Evolutionary conservation across 108 stramenopile genomes (phyloP).

Genomic region (Discostella pseudostelligera): DNA sequence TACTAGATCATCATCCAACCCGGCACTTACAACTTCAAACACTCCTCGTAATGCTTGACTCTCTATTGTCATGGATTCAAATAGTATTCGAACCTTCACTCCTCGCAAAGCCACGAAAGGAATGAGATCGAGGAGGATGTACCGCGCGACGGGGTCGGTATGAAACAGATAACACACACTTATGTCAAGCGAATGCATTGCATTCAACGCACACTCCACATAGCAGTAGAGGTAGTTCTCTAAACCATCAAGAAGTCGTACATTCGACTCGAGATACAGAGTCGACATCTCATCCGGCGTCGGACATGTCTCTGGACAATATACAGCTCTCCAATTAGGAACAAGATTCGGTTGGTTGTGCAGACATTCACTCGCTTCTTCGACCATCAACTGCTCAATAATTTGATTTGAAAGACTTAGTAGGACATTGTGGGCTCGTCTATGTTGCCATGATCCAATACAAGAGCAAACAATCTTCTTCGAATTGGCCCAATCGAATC

Average conservation of each 20-base stretch:
- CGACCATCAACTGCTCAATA: slow-evolving; percentile 14
- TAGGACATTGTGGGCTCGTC: slow-evolving; percentile 7
- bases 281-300: slow-evolving; percentile 6
- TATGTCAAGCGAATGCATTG: slow-evolving; percentile 7
- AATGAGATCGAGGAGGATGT: slow-evolving; percentile 33
- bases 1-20: neutral
- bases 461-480: slow-evolving; percentile 8
- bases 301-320: slow-evolving; percentile 12
- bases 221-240: slow-evolving; percentile 13
- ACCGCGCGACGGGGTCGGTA: slow-evolving; percentile 20
- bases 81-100: slow-evolving; percentile 27
- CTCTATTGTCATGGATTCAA: slow-evolving; percentile 40
- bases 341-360: slow-evolving; percentile 5
- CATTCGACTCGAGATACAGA: slow-evolving; percentile 6
- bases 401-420: slow-evolving; percentile 11
- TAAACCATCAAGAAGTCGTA: neutral
- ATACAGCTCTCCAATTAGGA: slow-evolving; percentile 10
- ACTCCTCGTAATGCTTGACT: slow-evolving; percentile 7
- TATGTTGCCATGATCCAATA: slow-evolving; percentile 10
- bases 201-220: slow-evolving; percentile 3
- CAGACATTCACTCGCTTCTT: slow-evolving; percentile 18
- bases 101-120: slow-evolving; percentile 24
- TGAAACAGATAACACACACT: slow-evolving; percentile 27
- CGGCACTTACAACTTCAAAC: neutral
- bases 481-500: neutral